These are phyloP conservation scores for Meyerozyma athensensis DNA, from an alignment of 1,139 yeast genomes.

Conservation along the genomic window DNA sequence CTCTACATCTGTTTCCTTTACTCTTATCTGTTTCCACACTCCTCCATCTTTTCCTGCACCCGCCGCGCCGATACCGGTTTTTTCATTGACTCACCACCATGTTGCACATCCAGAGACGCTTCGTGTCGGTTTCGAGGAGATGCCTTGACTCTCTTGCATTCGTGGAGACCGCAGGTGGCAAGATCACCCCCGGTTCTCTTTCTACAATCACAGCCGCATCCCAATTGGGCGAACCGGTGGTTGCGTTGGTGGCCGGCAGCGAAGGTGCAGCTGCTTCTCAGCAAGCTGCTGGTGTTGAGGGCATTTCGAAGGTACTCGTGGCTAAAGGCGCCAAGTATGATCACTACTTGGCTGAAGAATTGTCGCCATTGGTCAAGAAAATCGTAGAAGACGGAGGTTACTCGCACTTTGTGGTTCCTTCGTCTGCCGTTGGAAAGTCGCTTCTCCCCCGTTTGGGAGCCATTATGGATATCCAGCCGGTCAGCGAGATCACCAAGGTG, in stretches of 20 bases:
- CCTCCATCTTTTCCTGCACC: neutral
- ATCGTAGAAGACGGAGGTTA: slow-evolving; percentile 41
- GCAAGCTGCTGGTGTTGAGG: slow-evolving; percentile 35
- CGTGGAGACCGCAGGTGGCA: slow-evolving; percentile 55
- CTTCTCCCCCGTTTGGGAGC: slow-evolving; percentile 87
- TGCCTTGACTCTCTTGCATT: slow-evolving; percentile 60
- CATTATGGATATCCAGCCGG: slow-evolving; percentile 77
- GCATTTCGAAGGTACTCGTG: slow-evolving; percentile 44
- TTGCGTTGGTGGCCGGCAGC: slow-evolving; percentile 58
- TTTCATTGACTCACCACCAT: slow-evolving; percentile 3
- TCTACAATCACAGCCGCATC: slow-evolving; percentile 64
- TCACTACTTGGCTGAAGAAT: slow-evolving; percentile 61
- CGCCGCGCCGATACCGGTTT: slow-evolving; percentile 3
- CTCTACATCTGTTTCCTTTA: neutral
- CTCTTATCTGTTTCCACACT: neutral
- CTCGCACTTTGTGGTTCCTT: slow-evolving; percentile 76
- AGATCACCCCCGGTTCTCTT: slow-evolving; percentile 62
- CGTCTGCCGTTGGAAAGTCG: slow-evolving; percentile 84
- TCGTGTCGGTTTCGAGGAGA: slow-evolving; percentile 23
- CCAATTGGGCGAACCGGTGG: slow-evolving; percentile 58
- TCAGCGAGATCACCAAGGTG: slow-evolving; percentile 74
- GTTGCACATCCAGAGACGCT: slow-evolving; percentile 18
- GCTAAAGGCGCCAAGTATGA: slow-evolving; percentile 47
- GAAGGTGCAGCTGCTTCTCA: slow-evolving; percentile 38
- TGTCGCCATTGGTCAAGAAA: slow-evolving; percentile 53